These are phyloP conservation scores for Drechslerella stenobrocha DNA, from an alignment of 2,329 filamentous ascomycete species.

Conservation along the genomic window DNA sequence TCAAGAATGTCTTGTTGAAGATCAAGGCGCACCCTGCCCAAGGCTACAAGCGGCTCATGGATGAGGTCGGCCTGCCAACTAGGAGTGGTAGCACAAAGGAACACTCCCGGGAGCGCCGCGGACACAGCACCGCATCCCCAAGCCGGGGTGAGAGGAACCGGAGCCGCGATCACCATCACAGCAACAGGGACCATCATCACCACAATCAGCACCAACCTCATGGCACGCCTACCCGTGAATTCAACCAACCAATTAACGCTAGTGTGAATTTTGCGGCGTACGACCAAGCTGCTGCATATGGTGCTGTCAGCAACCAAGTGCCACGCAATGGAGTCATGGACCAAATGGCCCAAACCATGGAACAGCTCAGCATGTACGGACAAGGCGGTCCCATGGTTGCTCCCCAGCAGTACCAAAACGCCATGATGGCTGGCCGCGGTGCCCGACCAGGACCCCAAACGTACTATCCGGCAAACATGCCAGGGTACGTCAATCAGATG, in stretches of 20 bases:
- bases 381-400: slow-evolving; percentile 31
- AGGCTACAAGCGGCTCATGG: slow-evolving; percentile 98
- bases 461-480: slow-evolving; percentile 44
- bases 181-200: slow-evolving; percentile 48
- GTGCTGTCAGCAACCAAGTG: slow-evolving; percentile 48
- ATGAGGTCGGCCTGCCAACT: slow-evolving; percentile 88
- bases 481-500: slow-evolving; percentile 41
- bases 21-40: slow-evolving; percentile 93
- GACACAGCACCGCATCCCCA: slow-evolving; percentile 49
- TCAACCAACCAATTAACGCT: slow-evolving; percentile 46
- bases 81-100: slow-evolving; percentile 57
- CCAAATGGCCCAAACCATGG: slow-evolving; percentile 50
- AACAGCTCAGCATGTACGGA: slow-evolving; percentile 50
- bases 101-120: slow-evolving; percentile 45
- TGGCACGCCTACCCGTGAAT: slow-evolving; percentile 41
- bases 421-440: slow-evolving; percentile 43
- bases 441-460: slow-evolving; percentile 22
- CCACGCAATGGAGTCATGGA: slow-evolving; percentile 50
- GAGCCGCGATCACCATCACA: slow-evolving; percentile 48
- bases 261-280: slow-evolving; percentile 47
- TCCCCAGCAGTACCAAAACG: slow-evolving; percentile 46
- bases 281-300: slow-evolving; percentile 48
- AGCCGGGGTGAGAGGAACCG: slow-evolving; percentile 50
- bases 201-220: slow-evolving; percentile 47
- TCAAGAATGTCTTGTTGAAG: slow-evolving; percentile 82